Base-by-base conservation (phyloP, 176 grass and related monocot species). In the Oryza glaberrima region DNA sequence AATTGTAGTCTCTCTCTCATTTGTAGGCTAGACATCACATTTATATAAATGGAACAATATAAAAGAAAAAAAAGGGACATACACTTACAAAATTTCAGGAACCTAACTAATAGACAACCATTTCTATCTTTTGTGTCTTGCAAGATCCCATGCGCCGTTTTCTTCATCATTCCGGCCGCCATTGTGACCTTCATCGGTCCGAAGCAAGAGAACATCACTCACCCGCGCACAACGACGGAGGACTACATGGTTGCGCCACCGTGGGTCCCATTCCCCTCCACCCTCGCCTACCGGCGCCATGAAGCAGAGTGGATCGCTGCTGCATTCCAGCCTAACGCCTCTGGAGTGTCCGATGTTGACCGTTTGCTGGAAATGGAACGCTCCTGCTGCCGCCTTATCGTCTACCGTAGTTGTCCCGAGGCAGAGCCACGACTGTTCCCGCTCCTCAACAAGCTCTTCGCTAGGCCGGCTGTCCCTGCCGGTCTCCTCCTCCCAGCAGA, bases 181-280 rank as follows among this genome's bases (percentile, higher is more conserved):
- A 4, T 56, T 0, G 0, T 68, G 0, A 20, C 65, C 15, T 89
- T 76, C 77, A 1, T 26, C 7, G 87, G 87, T 9, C 17, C 87
- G 11, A 16, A 14, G 47, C 51, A 47, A 0, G 13, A 19, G 13
- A 49, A 84, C 67, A 0, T 41, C 13, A 11, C 11, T 38, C 43
- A 45, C 0, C 69, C 52, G 0, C 58, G 75, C 11, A 72, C n/a
- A 0, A 5, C 8, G 11, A 0, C 56, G 1, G 83, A 77, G 19
- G 71, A 90, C 69, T 86, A 30, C 79, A 90, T 69, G 54, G 65
- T 41, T 7, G 69, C 28, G 0, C 89, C 89, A 5, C 58, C 23
- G 32, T 91, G 89, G 89, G 35, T 87, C 10, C 46, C 85, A 1
- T 88, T 88, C 58, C 81, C 65, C 0, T 35, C 81, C 51, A 23